A percentile compares a stretch with the other conserved stretches of the same genome.
phyloP scores from a whole-genome alignment of 495 filamentous ascomycete species.

The Arthonia radiata region DNA sequence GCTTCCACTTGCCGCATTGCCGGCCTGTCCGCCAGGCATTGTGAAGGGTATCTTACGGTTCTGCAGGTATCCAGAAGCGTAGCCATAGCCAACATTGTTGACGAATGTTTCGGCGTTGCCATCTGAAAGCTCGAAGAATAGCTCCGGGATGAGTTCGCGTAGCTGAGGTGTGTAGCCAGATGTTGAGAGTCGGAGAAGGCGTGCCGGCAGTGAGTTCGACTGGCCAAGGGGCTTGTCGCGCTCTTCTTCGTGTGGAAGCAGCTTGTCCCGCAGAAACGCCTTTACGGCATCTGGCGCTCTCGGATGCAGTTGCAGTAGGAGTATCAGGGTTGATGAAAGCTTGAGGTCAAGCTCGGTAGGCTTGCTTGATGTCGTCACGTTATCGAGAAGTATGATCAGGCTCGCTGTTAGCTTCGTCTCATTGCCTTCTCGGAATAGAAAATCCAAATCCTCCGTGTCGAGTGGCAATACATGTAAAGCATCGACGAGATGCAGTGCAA shows the following conservation, averaged over 20 bases:
- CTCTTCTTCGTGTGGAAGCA: conserved; percentile 62
- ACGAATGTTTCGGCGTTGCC: conserved; percentile 18
- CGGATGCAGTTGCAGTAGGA: conserved; percentile 47
- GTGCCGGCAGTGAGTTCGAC: conserved; percentile 46
- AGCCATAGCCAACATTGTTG: conserved; percentile 44
- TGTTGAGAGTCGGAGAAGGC: conserved; percentile 56
- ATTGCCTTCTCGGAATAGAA: too few relatives aligned
- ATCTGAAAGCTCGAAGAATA: conserved; percentile 71
- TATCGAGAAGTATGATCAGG: conserved; percentile 49
- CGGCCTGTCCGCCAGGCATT: conserved; percentile 1
- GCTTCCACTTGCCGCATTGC: conserved; percentile 6
- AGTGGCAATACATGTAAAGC: too few relatives aligned
- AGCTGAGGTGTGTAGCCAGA: conserved; percentile 42
- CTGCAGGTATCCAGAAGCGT: conserved; percentile 70
- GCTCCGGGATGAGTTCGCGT: conserved; percentile 45
- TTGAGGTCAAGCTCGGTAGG: conserved; percentile 42
- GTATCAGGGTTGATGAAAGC: conserved; percentile 43
- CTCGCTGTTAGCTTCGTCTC: too few relatives aligned
- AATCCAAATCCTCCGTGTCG: too few relatives aligned
- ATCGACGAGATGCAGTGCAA: too few relatives aligned
- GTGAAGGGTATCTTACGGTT: conserved; percentile 58
- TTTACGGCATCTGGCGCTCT: conserved; percentile 39
- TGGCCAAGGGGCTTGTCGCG: conserved; percentile 56
- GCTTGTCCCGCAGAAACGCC: conserved; percentile 32
- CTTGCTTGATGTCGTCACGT: conserved; percentile 30